Evolutionary conservation across 192 early-diverging fungal species (phyloP).

Genomic region (Allomyces macrogynus): DNA sequence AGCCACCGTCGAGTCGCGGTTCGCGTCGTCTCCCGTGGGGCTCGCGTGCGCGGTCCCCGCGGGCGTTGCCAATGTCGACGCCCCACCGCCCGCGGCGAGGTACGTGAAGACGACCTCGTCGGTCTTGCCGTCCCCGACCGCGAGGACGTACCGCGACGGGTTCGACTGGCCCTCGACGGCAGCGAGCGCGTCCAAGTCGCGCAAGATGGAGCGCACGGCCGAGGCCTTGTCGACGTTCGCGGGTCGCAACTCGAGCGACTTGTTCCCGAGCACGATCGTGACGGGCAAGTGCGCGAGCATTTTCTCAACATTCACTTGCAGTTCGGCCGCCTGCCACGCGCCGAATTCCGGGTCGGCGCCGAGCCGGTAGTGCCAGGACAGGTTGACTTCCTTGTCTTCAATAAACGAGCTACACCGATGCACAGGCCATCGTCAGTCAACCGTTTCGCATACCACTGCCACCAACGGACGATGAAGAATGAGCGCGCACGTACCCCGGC

Average conservation of each 20-base stretch:
- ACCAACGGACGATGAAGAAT: too few relatives aligned
- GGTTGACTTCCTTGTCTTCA: conserved; percentile 96
- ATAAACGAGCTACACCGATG: conserved; percentile 40
- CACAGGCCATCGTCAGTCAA: too few relatives aligned
- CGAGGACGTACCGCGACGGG: conserved; percentile 15
- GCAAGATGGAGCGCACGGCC: conserved; percentile 67
- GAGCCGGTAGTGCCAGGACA: conserved; percentile 90
- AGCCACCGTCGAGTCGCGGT: too few relatives aligned
- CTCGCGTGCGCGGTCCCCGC: too few relatives aligned
- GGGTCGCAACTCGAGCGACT: conserved; percentile 89
- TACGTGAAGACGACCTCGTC: conserved; percentile 30
- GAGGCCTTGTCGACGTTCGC: conserved; percentile 79
- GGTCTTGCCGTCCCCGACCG: conserved; percentile 40
- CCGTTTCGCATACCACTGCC: too few relatives aligned
- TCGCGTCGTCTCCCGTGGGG: too few relatives aligned
- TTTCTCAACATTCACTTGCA: conserved; percentile 93
- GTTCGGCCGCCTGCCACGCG: conserved; percentile 91
- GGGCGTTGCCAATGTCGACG: not conserved
- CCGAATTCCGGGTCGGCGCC: conserved; percentile 91
- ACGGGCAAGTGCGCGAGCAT: conserved; percentile 80
- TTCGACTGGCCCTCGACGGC: too few relatives aligned
- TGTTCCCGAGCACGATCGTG: conserved; percentile 83
- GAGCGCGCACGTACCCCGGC: conserved; percentile 46
- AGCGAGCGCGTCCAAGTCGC: conserved; percentile 20
- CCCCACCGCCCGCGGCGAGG: not conserved